These are phyloP conservation scores for Mortierella claussenii DNA, from an alignment of 192 early-diverging fungal species.

Conservation along the genomic window DNA sequence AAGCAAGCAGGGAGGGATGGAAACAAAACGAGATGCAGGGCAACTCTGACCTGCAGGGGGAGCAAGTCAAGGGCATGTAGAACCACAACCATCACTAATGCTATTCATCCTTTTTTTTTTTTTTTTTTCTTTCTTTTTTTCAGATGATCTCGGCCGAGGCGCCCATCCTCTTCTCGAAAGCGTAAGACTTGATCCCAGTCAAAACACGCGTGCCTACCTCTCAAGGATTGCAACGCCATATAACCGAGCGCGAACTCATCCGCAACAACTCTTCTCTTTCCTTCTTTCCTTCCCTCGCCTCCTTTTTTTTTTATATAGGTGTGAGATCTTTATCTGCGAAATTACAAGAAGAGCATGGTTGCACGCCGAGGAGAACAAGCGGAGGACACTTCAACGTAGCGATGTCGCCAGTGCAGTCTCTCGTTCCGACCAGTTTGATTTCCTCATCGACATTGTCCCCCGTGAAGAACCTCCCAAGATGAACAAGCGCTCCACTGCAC, in stretches of 20 bases:
- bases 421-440: constrained; percentile 94
- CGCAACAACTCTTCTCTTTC: too few relatives aligned
- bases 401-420: constrained; percentile 92
- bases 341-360: constrained; percentile 86
- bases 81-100: not conserved
- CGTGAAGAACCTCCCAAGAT: constrained; percentile 74
- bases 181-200: constrained; percentile 31
- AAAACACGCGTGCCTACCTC: not conserved
- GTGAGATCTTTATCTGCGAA: constrained; percentile 96
- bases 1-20: not conserved
- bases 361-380: constrained; percentile 96
- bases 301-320: constrained; percentile 56
- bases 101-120: constrained; percentile 21
- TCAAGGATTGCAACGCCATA: too few relatives aligned
- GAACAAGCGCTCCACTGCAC: constrained; percentile 8
- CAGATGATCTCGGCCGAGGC: constrained; percentile 65
- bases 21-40: not conserved
- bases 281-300: not conserved
- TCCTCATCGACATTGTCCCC: constrained; percentile 98
- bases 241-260: too few relatives aligned
- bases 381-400: constrained; percentile 91
- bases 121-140: not conserved
- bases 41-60: too few relatives aligned
- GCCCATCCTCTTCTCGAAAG: constrained; percentile 94
- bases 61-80: too few relatives aligned